Base-by-base conservation (phyloP, 139 green algal species). In the Yamagishiella unicocca region DNA sequence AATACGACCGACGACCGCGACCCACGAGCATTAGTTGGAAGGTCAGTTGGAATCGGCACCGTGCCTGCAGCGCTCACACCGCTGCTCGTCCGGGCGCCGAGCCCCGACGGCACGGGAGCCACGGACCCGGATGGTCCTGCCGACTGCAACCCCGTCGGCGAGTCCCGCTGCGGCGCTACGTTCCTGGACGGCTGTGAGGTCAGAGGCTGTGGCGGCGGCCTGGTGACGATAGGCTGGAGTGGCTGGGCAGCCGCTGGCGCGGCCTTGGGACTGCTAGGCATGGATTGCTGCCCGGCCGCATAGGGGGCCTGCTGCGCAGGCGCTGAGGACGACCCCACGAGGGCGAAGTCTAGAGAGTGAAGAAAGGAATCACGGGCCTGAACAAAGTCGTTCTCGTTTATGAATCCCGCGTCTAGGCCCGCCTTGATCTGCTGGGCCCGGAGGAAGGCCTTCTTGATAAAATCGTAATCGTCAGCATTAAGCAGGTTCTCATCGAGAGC, bases 351-450 rank as follows among this genome's bases (percentile, higher is more conserved):
- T 42, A 98, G 79, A 0, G 90, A 91, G 8, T 93, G 83, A 38
- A 98, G 90, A 79, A 96, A 98, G 0, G 91, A 87, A n/a, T 92
- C 84, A 35, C 94, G 92, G 6, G 93, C 92, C 24, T 93, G 83
- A 1, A 95, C 85, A 35, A 96, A 96, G 70, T 98, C 96, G 31
- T 95, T 90, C 50, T 94, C 84, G 9, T 89, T 81, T 42, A 98
- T 94, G 62, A 98, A 95, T 33, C 96, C 95, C 14, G 92, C 92
- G n/a, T 95, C 93, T 12, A 96, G 70, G 27, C 93, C 94, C 29
- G 96, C 93, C 67, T 97, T 97, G 73, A 98, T 94, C 75, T 96
- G 93, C 90, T 98, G 96, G 0, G 96, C 95, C 22, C 91, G 89
- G 29, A 98, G 75, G 81, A 98, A 98, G 0, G 94, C 93, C 46